phyloP scores from a whole-genome alignment of 1,284 basidiomycete species.

The Mrakiaceae sp. region DNA sequence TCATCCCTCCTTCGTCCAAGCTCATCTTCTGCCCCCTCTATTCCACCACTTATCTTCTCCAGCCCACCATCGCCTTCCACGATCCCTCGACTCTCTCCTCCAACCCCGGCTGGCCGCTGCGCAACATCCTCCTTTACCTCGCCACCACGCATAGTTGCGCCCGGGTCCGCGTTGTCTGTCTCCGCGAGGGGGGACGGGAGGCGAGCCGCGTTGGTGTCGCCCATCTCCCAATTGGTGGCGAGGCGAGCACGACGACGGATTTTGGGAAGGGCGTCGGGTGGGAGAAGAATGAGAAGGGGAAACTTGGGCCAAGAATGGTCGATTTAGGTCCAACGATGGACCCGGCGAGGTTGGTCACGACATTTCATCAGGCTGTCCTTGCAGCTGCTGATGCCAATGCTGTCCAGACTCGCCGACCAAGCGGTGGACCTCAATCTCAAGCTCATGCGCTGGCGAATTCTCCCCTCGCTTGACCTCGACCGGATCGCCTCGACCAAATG shows the following conservation, averaged over 20 bases:
- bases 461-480: slow-evolving; percentile 80
- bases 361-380: background rate
- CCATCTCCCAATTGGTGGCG: background rate
- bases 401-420: slow-evolving; percentile 75
- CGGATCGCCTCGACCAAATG: slow-evolving; percentile 69
- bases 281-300: slow-evolving; percentile 80
- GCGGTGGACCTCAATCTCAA: slow-evolving; percentile 95
- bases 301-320: slow-evolving; percentile 75
- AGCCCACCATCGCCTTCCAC: slow-evolving; percentile 42
- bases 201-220: slow-evolving; percentile 10
- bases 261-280: slow-evolving; percentile 63
- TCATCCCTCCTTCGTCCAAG: background rate
- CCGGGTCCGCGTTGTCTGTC: slow-evolving; percentile 58
- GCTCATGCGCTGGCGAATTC: slow-evolving; percentile 94
- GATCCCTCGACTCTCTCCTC: slow-evolving; percentile 71
- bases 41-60: slow-evolving; percentile 1
- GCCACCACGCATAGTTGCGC: slow-evolving; percentile 44
- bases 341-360: slow-evolving; percentile 46
- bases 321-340: slow-evolving; percentile 96
- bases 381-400: background rate
- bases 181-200: slow-evolving; percentile 42
- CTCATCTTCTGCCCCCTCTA: slow-evolving; percentile 17
- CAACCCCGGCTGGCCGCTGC: slow-evolving; percentile 87
- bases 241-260: slow-evolving; percentile 10
- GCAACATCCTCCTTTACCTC: slow-evolving; percentile 80